phyloP scores from a whole-genome alignment of 2,329 filamentous ascomycete genomes.

The Dendrostoma leiphaemia region DNA sequence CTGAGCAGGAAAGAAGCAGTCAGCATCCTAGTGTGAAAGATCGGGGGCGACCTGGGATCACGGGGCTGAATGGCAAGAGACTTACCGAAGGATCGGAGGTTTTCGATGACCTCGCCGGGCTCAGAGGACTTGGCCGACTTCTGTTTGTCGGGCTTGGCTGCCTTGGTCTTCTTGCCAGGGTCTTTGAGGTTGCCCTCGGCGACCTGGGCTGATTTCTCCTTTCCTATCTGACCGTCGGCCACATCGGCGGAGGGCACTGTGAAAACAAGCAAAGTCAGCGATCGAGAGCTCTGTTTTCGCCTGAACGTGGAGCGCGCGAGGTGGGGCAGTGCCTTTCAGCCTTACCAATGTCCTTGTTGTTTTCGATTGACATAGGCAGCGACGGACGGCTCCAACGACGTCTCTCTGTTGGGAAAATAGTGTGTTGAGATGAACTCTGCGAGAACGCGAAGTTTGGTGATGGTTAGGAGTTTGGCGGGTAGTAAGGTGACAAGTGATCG shows the following conservation, averaged over 20 bases:
- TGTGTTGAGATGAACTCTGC: constrained; percentile 11
- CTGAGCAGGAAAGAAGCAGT: constrained; percentile 42
- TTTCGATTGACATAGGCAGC: constrained; percentile 92
- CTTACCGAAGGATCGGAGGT: constrained; percentile 14
- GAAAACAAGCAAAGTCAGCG: not conserved
- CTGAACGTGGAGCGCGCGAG: not conserved
- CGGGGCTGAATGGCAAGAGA: not conserved
- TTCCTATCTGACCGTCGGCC: constrained; percentile 10
- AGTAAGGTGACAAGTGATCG: constrained; percentile 1
- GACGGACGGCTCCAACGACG: constrained; percentile 49
- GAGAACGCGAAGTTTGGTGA: constrained; percentile 11
- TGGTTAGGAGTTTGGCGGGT: constrained; percentile 16
- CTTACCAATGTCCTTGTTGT: constrained; percentile 93
- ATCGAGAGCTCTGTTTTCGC: not conserved
- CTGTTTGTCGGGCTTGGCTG: constrained; percentile 3
- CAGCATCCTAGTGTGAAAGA: not conserved
- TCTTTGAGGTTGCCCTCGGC: constrained; percentile 4
- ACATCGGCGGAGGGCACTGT: constrained; percentile 1
- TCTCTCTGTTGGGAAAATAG: constrained; percentile 34
- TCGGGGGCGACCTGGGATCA: not conserved
- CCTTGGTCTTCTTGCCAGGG: constrained; percentile 1
- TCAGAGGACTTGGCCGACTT: constrained; percentile 2
- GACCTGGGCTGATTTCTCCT: constrained; percentile 2
- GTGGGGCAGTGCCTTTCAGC: constrained; percentile 23
- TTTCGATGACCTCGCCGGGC: constrained; percentile 1